Base-by-base conservation (phyloP, 306 rosid species). In the Gleditsia sinensis region DNA sequence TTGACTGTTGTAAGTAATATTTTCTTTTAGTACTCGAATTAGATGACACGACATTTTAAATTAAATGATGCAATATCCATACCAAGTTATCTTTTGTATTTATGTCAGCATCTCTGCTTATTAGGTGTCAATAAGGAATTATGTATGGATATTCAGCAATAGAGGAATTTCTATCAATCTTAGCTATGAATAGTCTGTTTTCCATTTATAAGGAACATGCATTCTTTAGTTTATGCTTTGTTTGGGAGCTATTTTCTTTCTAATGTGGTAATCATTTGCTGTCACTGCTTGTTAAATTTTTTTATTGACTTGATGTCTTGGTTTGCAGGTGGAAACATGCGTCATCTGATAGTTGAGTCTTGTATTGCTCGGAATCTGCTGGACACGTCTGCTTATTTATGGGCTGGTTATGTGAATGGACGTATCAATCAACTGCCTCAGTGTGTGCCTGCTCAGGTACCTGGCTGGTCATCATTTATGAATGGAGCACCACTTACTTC, bases 301-400 rank as follows among this genome's bases (percentile, higher is more conserved):
- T 34, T 48, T 63, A 37, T 71, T 13, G 32, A 61, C 10, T 61
- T 34, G n/a, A 20, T 42, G 13, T 42, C 28, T 14, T 67, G 32
- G 20, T 58, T 59, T 51, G 59, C 89, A 86, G 94, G 91, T 67
- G 94, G 94, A 73, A 86, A 86, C 77, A 64, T 89, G 89, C 84
- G 80, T 51, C 91, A 89, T 78, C 74, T 89, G 86, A 81, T 89
- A 59, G 94, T 89, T 70, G 99, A 94, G 87, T 94, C 94, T 76
- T 89, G 88, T 73, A 86, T 86, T 77, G 86, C 91, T 40, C 84
- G 87, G 67, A 81, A 83, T 72, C 85, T 89, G 23, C 79, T 89
- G 42, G 99, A 92, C 69, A 88, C 91, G 20, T 84, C 95, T 32
- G 96, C 93, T 56, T 94, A 92, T 78, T 80, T 78, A 78, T 86